Base-by-base conservation (phyloP, 2,329 filamentous ascomycete genomes). In the Seiridium unicorne region DNA sequence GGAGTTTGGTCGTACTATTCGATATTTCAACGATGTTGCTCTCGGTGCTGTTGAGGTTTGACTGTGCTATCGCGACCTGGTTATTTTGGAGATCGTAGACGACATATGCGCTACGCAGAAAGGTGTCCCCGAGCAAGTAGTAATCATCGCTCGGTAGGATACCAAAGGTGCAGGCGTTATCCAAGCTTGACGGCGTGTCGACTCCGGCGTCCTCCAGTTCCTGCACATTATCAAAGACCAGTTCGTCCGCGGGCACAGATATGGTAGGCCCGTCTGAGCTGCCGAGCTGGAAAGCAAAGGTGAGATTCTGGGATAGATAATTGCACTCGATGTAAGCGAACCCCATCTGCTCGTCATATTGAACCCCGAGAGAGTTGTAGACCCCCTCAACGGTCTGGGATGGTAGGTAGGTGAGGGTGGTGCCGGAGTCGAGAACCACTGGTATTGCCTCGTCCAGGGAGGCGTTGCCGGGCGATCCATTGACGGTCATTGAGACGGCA, bases 381-480 rank as follows among this genome's bases (percentile, higher is more conserved):
- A 84, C 69, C 7, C 65, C 60, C 1, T 64, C 63, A 48, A 79
- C 77, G 53, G 88, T 72, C 40, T 73, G 65, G 61, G 82, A 74
- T 0, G 88, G 88, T 0, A 90, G 77, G 69, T 88, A 88, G 63
- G 81, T 85, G 61, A 89, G 73, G n/a, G 84, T 88, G 48, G 83
- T 87, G 54, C 88, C 88, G 1, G 86, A 89, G 74, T 91, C 88
- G 53, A 91, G 82, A n/a, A 90, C 77, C 51, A 86, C 86, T 3
- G 83, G 76, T 7, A 74, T 51, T 1, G 65, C 57, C 13, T 64
- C 58, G 34, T 35, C 38, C 4, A 53, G 49, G 47, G 63, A 44
- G 47, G 54, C 44, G 31, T 65, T 60, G 31, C 68, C 65, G 46
- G 69, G 70, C 11, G 76, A 67, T 54, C 66, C 66, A 3, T 65